Evolutionary conservation across 1,139 yeast genomes (phyloP), one percentile per base, ranked within the genome.

Genomic region (Eremothecium coryli): DNA sequence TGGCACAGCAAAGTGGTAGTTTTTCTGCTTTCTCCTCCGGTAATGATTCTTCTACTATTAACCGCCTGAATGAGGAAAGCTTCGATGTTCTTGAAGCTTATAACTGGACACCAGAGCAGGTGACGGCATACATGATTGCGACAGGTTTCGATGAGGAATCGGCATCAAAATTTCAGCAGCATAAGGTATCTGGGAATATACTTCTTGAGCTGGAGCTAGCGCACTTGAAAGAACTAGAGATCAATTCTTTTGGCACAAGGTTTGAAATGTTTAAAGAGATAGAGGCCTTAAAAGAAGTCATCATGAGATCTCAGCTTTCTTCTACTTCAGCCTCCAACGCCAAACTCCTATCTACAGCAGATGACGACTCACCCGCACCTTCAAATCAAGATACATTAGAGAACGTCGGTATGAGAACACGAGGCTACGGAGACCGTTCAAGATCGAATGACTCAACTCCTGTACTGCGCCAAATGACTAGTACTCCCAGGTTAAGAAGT

Each of bases 251-350:
- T 64, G 99, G 99, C 15, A 88, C 96, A 1, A 68, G 99, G 41
- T 90, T 86, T 60, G 95, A 88, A 58, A 73, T 93, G 28, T 78
- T 77, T 56, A 85, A 85, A 54, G 95, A 84, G 55, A 88, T 90
- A 50, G 94, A 84, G 56, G 71, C 75, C 29, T 68, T 88, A 46
- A 59, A 59, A 37, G 58, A 59, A 23, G 27, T 40, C 1, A 31
- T 42, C n/a, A 13, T 12, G n/a, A 24, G 5, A 26, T 10, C 26
- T 11, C 26, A 23, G 22, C 32, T 21, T 10, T 10, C 13, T 36
- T 43, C 2, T 38, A 36, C 26, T 41, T 53, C 25, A 56, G 62
- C 0, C 76, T 70, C 45, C 56, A 59, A 18, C 58, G 74, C 46
- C 67, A 64, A 42, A 58, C 67, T 38, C 70, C 76, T 1, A 73